Base-by-base conservation (phyloP, 345 rosid genomes). In the Turnera subulata region DNA sequence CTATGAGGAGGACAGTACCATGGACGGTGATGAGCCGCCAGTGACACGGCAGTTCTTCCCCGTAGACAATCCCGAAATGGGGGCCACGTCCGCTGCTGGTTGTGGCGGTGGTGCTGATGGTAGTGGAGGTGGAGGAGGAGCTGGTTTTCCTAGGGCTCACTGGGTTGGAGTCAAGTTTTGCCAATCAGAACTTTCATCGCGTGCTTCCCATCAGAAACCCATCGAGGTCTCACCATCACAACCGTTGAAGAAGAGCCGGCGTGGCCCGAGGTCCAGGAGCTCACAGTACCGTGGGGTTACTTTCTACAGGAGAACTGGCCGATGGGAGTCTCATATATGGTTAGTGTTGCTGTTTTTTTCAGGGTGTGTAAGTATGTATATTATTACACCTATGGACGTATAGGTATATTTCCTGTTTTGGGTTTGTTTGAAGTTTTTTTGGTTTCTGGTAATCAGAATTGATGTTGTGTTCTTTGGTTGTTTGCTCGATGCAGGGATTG, bases 271-370 rank as follows among this genome's bases (percentile, higher is more conserved):
- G 64, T 93, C 99, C 6, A 77, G 95, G 57, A 93, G 99, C 73
- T 93, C 99, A 11, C 99, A 93, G 67, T 93, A 87, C 59, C 79
- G 99, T 35, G 99, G 99, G 6, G 99, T 93, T 50, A 93, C 99
- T 38, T 93, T 84, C 65, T 93, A 93, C 72, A 80, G 99, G 73
- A 78, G 99, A 60, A 93, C 99, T 19, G 99, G 99, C 52, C 80
- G 99, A 59, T 93, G 99, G 99, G 99, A 93, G 69, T 93, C 99
- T 51, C 99, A 93, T 76, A 93, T 93, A 56, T 93, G 99, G 99
- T 89, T 45, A 11, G 73, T 67, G 26, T 12, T 43, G 15, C 20
- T 17, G 11, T 15, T 1, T 14, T 3, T 8, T 29, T 29, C 8
- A 29, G n/a, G n/a, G n/a, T n/a, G n/a, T n/a, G n/a, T n/a, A n/a